Evolutionary conservation across 2,329 filamentous ascomycete species (phyloP).

Genomic region (Onygenales sp.): DNA sequence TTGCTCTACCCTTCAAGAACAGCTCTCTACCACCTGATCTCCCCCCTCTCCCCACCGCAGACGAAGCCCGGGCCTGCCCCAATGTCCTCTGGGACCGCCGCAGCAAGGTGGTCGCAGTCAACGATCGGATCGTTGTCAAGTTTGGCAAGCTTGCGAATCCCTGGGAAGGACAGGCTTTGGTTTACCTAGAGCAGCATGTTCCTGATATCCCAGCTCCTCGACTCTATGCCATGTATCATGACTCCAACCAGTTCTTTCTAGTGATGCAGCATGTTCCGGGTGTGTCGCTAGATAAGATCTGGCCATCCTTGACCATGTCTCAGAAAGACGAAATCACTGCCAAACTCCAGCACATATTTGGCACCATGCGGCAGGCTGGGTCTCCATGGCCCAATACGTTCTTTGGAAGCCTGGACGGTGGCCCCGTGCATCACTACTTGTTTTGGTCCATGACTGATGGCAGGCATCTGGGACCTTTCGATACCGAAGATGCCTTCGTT

Average conservation of each 20-base stretch:
- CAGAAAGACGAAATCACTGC: slow-evolving; percentile 20
- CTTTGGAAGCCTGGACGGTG: slow-evolving; percentile 18
- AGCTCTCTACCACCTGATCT: slow-evolving; percentile 8
- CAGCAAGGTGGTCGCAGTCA: slow-evolving; percentile 17
- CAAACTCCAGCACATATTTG: slow-evolving; percentile 17
- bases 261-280: slow-evolving; percentile 21
- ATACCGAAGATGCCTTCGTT: slow-evolving; percentile 17
- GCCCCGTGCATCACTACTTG: slow-evolving; percentile 17
- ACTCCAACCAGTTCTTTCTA: slow-evolving; percentile 15
- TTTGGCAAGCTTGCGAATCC: slow-evolving; percentile 12
- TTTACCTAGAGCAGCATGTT: slow-evolving; percentile 20
- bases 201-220: slow-evolving; percentile 19
- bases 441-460: slow-evolving; percentile 15
- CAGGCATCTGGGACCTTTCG: slow-evolving; percentile 17
- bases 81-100: slow-evolving; percentile 16
- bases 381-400: slow-evolving; percentile 18
- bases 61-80: slow-evolving; percentile 19
- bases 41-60: slow-evolving; percentile 16
- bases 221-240: slow-evolving; percentile 22
- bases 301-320: slow-evolving; percentile 15
- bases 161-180: slow-evolving; percentile 13
- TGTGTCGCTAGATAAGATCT: slow-evolving; percentile 13
- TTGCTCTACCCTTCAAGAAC: slow-evolving; percentile 17
- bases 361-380: slow-evolving; percentile 14
- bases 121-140: slow-evolving; percentile 20